These are phyloP conservation scores for Teratosphaeria viscida DNA, from an alignment of 2,329 filamentous ascomycete genomes.

Conservation along the genomic window DNA sequence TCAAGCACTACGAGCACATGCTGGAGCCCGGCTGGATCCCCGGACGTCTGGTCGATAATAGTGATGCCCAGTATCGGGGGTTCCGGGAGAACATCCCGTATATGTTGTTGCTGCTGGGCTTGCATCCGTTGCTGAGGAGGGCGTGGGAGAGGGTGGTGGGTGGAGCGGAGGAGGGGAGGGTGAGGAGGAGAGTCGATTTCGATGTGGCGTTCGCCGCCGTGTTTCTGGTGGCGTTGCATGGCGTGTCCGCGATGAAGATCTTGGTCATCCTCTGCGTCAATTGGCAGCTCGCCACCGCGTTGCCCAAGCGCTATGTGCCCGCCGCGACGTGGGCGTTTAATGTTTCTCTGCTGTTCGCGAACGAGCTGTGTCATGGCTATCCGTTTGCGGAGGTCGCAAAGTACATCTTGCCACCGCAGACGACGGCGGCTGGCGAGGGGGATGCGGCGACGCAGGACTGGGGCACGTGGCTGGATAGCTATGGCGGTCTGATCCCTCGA, in stretches of 20 bases:
- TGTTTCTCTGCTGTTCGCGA: constrained; percentile 73
- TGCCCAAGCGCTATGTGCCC: constrained; percentile 64
- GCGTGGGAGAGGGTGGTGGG: constrained; percentile 51
- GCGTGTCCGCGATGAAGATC: constrained; percentile 75
- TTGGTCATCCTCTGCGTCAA: constrained; percentile 71
- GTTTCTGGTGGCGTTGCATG: constrained; percentile 72
- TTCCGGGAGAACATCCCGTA: constrained; percentile 83
- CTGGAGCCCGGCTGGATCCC: constrained; percentile 83
- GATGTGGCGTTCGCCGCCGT: constrained; percentile 72
- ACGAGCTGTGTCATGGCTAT: constrained; percentile 76
- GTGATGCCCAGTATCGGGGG: constrained; percentile 74
- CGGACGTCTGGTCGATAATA: constrained; percentile 84
- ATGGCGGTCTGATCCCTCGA: constrained; percentile 71
- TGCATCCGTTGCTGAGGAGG: constrained; percentile 70
- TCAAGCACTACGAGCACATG: constrained; percentile 58
- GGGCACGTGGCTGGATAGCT: constrained; percentile 64
- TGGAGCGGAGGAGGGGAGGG: constrained; percentile 33
- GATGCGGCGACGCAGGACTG: constrained; percentile 34
- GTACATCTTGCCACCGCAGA: constrained; percentile 36
- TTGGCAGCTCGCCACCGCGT: constrained; percentile 61
- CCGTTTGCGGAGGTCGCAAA: constrained; percentile 54
- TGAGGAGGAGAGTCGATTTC: constrained; percentile 62
- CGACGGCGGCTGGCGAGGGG: constrained; percentile 28
- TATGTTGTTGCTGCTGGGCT: constrained; percentile 58
- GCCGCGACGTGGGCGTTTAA: constrained; percentile 83